A percentile compares a stretch with the other conserved stretches of the same genome.
Conservation (phyloP, 2,329 filamentous ascomycete genomes). For the Teratosphaeria epicoccoides region DNA sequence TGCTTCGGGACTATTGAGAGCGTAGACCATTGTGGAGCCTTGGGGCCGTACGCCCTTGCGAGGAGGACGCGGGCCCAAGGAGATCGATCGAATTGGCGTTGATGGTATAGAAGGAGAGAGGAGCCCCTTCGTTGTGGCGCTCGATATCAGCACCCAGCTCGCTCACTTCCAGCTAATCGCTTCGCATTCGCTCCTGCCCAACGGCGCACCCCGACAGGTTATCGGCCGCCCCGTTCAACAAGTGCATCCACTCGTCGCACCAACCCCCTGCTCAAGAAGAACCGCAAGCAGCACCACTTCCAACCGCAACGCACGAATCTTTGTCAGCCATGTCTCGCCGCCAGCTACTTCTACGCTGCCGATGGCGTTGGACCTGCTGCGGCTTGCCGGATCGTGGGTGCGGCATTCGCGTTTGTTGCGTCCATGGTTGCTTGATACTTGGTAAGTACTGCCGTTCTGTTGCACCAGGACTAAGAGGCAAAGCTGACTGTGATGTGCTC, state of each 20-base stretch:
- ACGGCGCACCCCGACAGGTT: too few species aligned
- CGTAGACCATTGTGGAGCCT: neutral
- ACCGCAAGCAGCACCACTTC: too few species aligned
- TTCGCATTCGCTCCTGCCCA: too few species aligned
- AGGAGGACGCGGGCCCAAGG: neutral
- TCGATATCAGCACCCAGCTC: too few species aligned
- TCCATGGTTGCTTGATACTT: constrained; percentile 10
- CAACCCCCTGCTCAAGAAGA: too few species aligned
- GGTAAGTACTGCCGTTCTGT: neutral
- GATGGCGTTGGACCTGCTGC: constrained; percentile 3
- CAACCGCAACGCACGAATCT: too few species aligned
- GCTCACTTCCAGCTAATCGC: too few species aligned
- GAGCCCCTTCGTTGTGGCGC: neutral
- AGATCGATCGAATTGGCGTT: neutral
- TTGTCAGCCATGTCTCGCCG: constrained; percentile 8
- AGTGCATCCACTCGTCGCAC: too few species aligned
- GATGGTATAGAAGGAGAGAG: neutral
- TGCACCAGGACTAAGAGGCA: too few species aligned
- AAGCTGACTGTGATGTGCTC: neutral
- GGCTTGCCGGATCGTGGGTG: constrained; percentile 5
- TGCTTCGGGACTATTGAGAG: neutral
- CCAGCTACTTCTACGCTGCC: constrained; percentile 9
- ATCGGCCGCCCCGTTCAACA: too few species aligned
- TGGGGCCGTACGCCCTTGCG: neutral
- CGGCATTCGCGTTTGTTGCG: constrained; percentile 7